Base-by-base conservation (phyloP, 805 yeast species). In the Candida lessepsii region DNA sequence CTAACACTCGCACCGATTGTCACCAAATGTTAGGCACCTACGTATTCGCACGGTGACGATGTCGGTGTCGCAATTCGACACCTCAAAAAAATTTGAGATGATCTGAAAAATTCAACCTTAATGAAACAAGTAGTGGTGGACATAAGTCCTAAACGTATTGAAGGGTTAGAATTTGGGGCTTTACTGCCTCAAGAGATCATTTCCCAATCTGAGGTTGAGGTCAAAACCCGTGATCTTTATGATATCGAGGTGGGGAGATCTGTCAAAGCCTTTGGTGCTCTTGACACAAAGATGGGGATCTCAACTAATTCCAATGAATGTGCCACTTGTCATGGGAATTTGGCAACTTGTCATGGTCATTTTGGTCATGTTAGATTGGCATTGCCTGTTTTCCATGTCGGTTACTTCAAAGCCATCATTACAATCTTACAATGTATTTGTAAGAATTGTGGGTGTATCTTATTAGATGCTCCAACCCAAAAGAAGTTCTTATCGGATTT, bases 261-360 rank as follows among this genome's bases (percentile, higher is more conserved):
- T n/a, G 89, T 96, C 5, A 87, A 82, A 47, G 69, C 61, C 13
- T 75, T 78, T 48, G 99, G 99, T 47, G 97, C 99, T 2, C 70
- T 93, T 29, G 99, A 93, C 61, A 75, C 88, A 16, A 73, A 77
- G 39, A 89, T 95, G 99, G 99, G 99, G 58, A 87, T 87, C 3
- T 86, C 96, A 5, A 80, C 93, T 39, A 89, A 87, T 50, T 64
- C 83, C n/a, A 70, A 80, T 11, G 95, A 85, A 58, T 93, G 99
- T 70, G 61, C 77, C 10, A 95, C 98, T 0, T 93, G 99, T 65
- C 87, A 80, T 52, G 98, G 98, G 2, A 80, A 81, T 51, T 67
- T 93, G 48, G 96, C 96, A 0, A 78, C 96, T 1, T 93, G 99
- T 61, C 97, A 91, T 65, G 99, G 99, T 43, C 99, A 93, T 67